Evolutionary conservation across 2,329 filamentous ascomycete species (phyloP), one percentile per base, ranked within the genome.

Genomic region (Penicillium capsulatum): DNA sequence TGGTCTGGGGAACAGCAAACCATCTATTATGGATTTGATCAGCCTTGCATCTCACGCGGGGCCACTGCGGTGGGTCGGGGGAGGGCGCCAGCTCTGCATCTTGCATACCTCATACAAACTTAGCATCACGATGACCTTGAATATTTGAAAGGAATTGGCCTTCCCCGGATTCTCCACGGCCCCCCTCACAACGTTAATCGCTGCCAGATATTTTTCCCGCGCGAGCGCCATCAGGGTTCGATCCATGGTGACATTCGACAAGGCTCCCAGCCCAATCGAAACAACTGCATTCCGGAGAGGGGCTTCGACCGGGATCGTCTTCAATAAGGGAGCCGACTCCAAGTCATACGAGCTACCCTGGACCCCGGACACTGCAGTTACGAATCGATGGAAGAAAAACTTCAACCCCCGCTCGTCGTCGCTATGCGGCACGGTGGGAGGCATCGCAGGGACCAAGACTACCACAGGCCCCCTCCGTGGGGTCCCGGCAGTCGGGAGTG

Each of bases 381-480:
- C 42, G 39, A 58, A 59, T 17, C 40, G 48, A 26, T 48, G 32
- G 5, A 50, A 28, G 31, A 58, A 59, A 29, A 58, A 57, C 9
- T 24, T 43, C 16, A 59, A 24, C 4, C 55, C 55, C 11, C 40
- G 40, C 3, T 48, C 44, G 7, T 59, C 55, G 30, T 52, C 37
- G n/a, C 40, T 39, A 11, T 33, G 30, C 19, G 40, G 28, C 11
- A 48, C 33, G 17, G 32, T 16, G 5, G 31, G 15, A 13, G 46
- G 39, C 9, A 49, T 38, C 3, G 30, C 32, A 11, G 47, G 38
- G 6, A 36, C 24, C n/a, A 20, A 28, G 2, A 27, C 20, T 27
- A 27, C 10, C 15, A 13, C 35, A 19, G n/a, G 9, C 13, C 8
- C 27, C 34, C 15, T 28, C 7, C 13, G 34, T 26, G 17, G 34